A percentile compares a stretch with the other conserved stretches of the same genome.
phyloP scores from a whole-genome alignment of 106 monocot species.

The Phalaenopsis aphrodite region DNA sequence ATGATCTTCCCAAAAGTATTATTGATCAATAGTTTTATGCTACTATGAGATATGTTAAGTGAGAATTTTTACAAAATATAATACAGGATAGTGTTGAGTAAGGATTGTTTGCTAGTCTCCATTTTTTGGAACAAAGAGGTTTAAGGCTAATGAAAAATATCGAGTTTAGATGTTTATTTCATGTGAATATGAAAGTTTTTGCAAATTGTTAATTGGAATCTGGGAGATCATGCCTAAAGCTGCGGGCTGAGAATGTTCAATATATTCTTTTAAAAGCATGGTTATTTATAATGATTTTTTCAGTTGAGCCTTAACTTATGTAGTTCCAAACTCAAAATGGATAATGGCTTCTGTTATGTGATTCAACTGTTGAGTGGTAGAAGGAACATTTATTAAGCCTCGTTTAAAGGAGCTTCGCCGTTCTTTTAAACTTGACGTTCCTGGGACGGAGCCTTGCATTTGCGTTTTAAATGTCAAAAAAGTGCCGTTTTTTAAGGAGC shows the following conservation, averaged over 20 bases:
- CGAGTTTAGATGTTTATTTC: background rate
- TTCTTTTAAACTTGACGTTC: no score
- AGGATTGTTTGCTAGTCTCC: no score
- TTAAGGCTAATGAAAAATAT: background rate
- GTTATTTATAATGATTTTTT: no score
- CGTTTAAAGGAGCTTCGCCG: no score
- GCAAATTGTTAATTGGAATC: background rate
- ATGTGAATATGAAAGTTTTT: background rate
- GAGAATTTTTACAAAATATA: background rate
- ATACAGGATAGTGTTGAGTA: background rate
- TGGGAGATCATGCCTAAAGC: background rate
- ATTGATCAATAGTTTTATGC: background rate
- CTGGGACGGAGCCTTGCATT: no score
- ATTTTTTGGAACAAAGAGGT: background rate
- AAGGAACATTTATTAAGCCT: background rate
- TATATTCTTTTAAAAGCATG: no score
- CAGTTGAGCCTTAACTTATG: background rate
- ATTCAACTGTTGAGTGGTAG: background rate
- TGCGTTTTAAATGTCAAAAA: no score
- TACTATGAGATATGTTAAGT: background rate
- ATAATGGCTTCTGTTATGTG: background rate
- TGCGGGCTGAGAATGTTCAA: background rate
- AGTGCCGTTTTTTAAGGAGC: no score
- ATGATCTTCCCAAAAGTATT: background rate
- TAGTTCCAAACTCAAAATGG: background rate